A percentile compares a stretch with the other conserved stretches of the same genome.
phyloP scores from a whole-genome alignment of 768 basidiomycete species.

The Xanthoconium purpureum region DNA sequence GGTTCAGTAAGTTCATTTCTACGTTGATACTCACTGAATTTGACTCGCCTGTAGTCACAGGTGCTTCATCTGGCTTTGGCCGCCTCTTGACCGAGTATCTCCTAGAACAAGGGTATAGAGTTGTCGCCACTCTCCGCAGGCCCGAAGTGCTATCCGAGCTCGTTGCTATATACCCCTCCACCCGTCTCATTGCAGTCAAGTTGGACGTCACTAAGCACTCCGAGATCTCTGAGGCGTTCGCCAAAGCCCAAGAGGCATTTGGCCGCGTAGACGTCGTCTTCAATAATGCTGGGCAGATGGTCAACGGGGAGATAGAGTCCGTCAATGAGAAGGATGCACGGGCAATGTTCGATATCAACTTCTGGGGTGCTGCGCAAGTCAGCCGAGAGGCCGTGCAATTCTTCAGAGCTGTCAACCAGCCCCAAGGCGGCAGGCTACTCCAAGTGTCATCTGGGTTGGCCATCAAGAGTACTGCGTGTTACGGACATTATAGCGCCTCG shows the following conservation, averaged over 20 bases:
- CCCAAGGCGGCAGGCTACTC: slow-evolving; percentile 35
- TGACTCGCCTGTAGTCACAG: slow-evolving; percentile 33
- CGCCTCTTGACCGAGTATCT: slow-evolving; percentile 32
- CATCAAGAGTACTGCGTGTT: slow-evolving; percentile 3
- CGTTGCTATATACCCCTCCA: slow-evolving; percentile 21
- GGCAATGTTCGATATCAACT: slow-evolving; percentile 38
- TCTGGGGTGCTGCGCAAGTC: slow-evolving; percentile 32
- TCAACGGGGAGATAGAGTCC: slow-evolving; percentile 35
- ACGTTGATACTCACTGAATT: not conserved
- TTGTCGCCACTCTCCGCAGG: slow-evolving; percentile 43
- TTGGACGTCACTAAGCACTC: slow-evolving; percentile 31
- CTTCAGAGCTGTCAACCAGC: slow-evolving; percentile 38
- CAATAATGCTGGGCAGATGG: slow-evolving; percentile 35
- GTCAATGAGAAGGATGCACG: slow-evolving; percentile 31
- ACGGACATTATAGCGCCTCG: slow-evolving; percentile 28
- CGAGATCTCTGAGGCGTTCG: slow-evolving; percentile 30
- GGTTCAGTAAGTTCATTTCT: not conserved
- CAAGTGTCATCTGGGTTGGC: slow-evolving; percentile 33
- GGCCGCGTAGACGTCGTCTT: slow-evolving; percentile 38
- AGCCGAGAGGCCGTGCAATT: slow-evolving; percentile 31
- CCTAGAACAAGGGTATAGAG: slow-evolving; percentile 35
- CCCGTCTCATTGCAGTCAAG: slow-evolving; percentile 23
- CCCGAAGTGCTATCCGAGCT: slow-evolving; percentile 35
- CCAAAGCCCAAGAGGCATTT: slow-evolving; percentile 28
- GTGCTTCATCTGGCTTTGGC: slow-evolving; percentile 40